Evolutionary conservation across 192 early-diverging fungal genomes (phyloP), one percentile per base, ranked within the genome.

Genomic region (Radiomyces spectabilis): DNA sequence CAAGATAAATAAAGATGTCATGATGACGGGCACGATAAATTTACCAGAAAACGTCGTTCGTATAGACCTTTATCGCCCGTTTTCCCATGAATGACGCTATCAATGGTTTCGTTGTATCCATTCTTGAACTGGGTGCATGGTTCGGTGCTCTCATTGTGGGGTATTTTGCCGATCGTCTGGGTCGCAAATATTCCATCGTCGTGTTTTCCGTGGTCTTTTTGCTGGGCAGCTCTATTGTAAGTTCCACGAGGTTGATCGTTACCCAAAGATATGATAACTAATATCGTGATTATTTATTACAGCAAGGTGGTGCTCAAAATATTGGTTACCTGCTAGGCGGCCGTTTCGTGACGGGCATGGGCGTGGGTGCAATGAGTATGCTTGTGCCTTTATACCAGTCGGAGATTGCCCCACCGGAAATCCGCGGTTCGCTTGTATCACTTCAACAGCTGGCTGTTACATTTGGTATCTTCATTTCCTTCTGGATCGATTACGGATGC

Each of bases 171-270:
- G 62, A 64, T 19, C 21, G 39, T n/a, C 56, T 83, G 46, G 80
- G 85, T 13, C 80, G 89, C 37, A 86, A 83, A 40, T 71, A 63
- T 29, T 78, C 84, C 6, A 86, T 92, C 59, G 63, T 69, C 10
- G 42, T 87, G 26, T 86, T 85, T 29, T 79, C 68, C 15, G 57
- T 73, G n/a, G 38, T 68, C 46, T 88, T 53, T 85, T 86, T 63
- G 63, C 69, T 42, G 4, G 62, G 62, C 1, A 56, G 54, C 33
- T 10, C 54, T 31, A 38, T 64, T 31, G 61, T 63, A 63, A 40
- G 46, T 60, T n/a, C n/a, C n/a, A n/a, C n/a, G n/a, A n/a, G n/a
- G 27, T 13, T 33, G 6, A 9, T 19, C 16, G 16, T 9, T 18
- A 1, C 7, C 9, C 18, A 31, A n/a, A 46, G 29, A 16, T 26